Evolutionary conservation across 1,284 basidiomycete species (phyloP).

Genomic region (Cutaneotrichosporon dermatis): DNA sequence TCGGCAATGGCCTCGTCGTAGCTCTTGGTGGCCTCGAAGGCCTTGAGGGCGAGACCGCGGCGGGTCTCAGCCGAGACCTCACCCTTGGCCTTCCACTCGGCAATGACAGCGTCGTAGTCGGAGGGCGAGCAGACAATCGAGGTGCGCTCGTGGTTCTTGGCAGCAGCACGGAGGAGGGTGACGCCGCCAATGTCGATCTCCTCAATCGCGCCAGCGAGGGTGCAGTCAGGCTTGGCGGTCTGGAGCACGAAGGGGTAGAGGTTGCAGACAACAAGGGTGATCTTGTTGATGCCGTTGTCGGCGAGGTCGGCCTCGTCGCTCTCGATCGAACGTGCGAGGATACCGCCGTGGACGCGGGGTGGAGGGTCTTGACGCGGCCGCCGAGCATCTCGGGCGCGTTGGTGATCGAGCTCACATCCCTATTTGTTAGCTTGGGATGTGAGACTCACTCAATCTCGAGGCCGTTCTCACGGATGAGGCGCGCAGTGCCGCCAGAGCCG

Average conservation of each 20-base stretch:
- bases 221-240: constrained; percentile 81
- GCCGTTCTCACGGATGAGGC: constrained; percentile 91
- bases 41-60: constrained; percentile 87
- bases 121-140: constrained; percentile 86
- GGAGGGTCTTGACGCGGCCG: constrained; percentile 97
- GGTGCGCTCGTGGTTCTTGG: constrained; percentile 96
- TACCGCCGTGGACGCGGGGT: constrained; percentile 98
- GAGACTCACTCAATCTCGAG: constrained; percentile 85
- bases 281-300: constrained; percentile 76
- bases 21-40: constrained; percentile 90
- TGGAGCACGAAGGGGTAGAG: constrained; percentile 96
- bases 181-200: constrained; percentile 99
- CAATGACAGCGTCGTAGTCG: constrained; percentile 84
- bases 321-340: constrained; percentile 79
- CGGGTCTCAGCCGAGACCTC: constrained; percentile 67
- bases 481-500: constrained; percentile 95
- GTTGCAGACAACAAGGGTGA: constrained; percentile 96
- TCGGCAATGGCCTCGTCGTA: constrained; percentile 95
- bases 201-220: constrained; percentile 87
- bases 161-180: constrained; percentile 93
- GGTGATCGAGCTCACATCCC: constrained; percentile 96
- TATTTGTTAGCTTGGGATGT: constrained; percentile 46
- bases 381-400: constrained; percentile 99
- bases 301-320: constrained; percentile 80
- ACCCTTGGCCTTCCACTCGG: constrained; percentile 64